phyloP scores from a whole-genome alignment of 2,329 filamentous ascomycete species.

The Pseudocercospora fuligena region DNA sequence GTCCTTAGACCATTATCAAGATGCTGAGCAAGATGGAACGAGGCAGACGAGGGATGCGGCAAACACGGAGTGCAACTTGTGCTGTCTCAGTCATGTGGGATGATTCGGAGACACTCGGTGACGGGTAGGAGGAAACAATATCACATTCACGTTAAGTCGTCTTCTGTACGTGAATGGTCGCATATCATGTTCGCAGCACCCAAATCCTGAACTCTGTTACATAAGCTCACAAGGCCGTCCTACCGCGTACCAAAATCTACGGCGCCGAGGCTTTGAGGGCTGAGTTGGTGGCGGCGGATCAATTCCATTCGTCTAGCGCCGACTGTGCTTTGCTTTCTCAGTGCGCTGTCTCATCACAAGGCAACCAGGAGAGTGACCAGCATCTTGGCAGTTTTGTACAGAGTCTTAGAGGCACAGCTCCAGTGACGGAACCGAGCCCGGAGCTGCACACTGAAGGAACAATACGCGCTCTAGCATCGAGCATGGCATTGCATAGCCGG shows the following conservation, averaged over 20 bases:
- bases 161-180: background rate
- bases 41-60: background rate
- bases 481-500: background rate
- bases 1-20: background rate
- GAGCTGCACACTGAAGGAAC: background rate
- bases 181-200: background rate
- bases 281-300: background rate
- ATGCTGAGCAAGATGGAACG: background rate
- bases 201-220: background rate
- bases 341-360: background rate
- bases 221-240: background rate
- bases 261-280: background rate
- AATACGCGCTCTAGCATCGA: background rate
- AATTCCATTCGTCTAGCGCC: background rate
- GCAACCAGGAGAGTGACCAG: too few relatives aligned
- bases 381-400: too few relatives aligned
- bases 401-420: background rate
- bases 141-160: background rate
- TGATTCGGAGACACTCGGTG: background rate
- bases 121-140: background rate
- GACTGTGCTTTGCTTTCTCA: background rate
- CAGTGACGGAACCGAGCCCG: background rate
- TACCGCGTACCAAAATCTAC: background rate
- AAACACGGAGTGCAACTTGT: background rate
- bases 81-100: background rate